Base-by-base conservation (phyloP, 768 basidiomycete genomes). In the Lentinula boryana region DNA sequence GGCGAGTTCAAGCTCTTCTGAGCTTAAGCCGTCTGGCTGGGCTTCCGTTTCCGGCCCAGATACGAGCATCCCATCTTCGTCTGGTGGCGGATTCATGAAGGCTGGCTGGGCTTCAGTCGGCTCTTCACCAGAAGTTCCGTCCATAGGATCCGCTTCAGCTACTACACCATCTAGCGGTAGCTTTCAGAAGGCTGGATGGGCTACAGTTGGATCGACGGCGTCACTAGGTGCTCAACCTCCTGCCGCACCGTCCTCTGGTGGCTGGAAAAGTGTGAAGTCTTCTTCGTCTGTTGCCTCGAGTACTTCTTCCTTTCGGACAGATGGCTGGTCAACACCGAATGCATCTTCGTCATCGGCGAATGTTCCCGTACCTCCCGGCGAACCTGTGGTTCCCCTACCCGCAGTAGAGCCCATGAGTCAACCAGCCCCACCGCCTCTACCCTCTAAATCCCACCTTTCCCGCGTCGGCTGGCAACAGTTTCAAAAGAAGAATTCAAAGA, bases 261-360 rank as follows among this genome's bases (percentile, higher is more conserved):
- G 55, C 60, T 36, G 50, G 51, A 56, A 62, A 32, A 32, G 67
- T 63, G 31, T 46, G n/a, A 35, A 50, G 16, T 52, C 57, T 68
- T 2, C 60, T 64, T 32, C 62, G 54, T 60, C 70, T 59, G 27
- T 10, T 13, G 5, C 1, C 7, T 9, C 27, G 10, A 32, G 18
- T 18, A 15, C 80, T 27, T 79, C 85, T 16, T 64, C 74, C 9
- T 88, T 87, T 69, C 78, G 84, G 49, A 76, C 81, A 10, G 86
- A 78, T 51, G 88, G 89, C 16, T 89, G 85, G 83, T 84, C 87
- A 8, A 82, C 83, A 38, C 75, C 90, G 27, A 88, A 88, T n/a
- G 5, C 40, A 21, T 31, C 54, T 23, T 15, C n/a, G 13, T 10
- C 36, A 41, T 32, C 33, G 10, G 8, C 27, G 36, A 35, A 40